A percentile compares a stretch with the other conserved stretches of the same genome.
Evolutionary conservation across 306 rosid genomes (phyloP).

Genomic region (Cicer yamashitae): DNA sequence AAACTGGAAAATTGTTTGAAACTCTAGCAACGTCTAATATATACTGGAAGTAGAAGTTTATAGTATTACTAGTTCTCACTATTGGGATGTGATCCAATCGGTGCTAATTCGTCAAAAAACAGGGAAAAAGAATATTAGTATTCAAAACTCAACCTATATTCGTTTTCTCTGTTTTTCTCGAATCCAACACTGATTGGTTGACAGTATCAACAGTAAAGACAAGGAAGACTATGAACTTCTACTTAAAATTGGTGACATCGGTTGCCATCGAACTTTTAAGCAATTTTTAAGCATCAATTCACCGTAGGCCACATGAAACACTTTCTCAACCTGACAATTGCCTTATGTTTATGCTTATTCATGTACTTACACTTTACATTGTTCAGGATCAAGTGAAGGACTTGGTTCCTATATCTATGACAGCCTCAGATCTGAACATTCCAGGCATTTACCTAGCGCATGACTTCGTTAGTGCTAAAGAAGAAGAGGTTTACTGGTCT

Average conservation of each 20-base stretch:
- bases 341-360: constrained; percentile 18
- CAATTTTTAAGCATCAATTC: not conserved
- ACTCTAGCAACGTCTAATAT: not conserved
- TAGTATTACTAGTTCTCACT: not conserved
- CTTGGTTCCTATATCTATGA: constrained; percentile 64
- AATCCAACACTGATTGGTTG: not conserved
- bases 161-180: not conserved
- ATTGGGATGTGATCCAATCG: not conserved
- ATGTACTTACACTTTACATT: constrained; percentile 9
- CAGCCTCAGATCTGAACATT: constrained; percentile 73
- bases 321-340: not conserved
- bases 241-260: not conserved
- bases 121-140: not conserved
- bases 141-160: not conserved
- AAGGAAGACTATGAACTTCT: not conserved
- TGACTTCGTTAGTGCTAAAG: constrained; percentile 67
- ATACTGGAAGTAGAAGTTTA: not conserved
- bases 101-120: not conserved
- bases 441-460: constrained; percentile 80
- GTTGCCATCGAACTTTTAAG: not conserved
- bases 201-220: not conserved
- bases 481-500: constrained; percentile 71
- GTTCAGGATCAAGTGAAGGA: constrained; percentile 58
- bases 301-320: not conserved
- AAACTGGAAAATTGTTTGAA: not conserved